Evolutionary conservation across 2,329 filamentous ascomycete genomes (phyloP), one percentile per base, ranked within the genome.

Genomic region (Gaeumannomyces sp.): DNA sequence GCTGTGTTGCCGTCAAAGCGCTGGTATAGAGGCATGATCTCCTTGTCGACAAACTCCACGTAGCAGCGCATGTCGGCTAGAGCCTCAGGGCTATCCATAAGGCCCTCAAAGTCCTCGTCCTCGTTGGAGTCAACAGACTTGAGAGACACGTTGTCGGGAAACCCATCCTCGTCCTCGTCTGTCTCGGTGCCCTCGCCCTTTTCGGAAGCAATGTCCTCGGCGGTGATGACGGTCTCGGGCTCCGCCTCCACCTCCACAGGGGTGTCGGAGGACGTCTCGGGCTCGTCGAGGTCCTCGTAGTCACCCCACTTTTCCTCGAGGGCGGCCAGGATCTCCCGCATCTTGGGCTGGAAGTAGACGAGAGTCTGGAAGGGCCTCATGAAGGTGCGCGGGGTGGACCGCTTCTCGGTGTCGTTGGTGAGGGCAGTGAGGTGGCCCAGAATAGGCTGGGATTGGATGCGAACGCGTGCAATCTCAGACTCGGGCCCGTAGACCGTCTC

Each of bases 51-150:
- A 63, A 80, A 80, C 45, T 78, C 68, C 60, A 80, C 75, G 56
- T 80, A 80, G 72, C 74, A 77, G 19, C 76, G 72, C 74, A 80
- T 77, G 65, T 80, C 76, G 2, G 72, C 68, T 22, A 79, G 70
- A 0, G 76, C 76, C 64, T 78, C 77, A 1, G 73, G 70, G 64
- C 74, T 76, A 62, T 78, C 74, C 27, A 28, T 59, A 27, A 28
- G 27, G 57, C 29, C 57, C 27, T 31, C 57, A 16, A 28, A 28
- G 57, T 59, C 68, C 7, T 73, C 71, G 2, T 64, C 61, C 14
- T 63, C 45, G 45, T 53, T 25, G 5, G 45, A 53, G 45, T 53
- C 45, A 22, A 53, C 45, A 25, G 45, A 53, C 45, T 53, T 53
- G 45, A 53, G 19, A 10, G 45, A 53, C 22, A 25, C 65, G 1